Evolutionary conservation across 257 asterid genomes (phyloP), one percentile per base, ranked within the genome.

Genomic region (Solanum corneliomulleri): DNA sequence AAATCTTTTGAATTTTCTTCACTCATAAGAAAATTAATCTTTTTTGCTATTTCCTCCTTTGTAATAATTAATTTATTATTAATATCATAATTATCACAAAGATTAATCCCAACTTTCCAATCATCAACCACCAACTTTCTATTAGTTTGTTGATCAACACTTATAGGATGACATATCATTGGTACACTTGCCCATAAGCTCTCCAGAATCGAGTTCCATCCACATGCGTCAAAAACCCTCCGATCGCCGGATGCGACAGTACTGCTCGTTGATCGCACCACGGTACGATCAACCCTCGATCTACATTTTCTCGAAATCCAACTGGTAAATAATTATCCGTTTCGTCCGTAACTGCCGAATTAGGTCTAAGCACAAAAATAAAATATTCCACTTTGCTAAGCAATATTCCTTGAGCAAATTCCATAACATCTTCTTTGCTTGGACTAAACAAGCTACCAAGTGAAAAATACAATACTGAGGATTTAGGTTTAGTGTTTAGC

Each of bases 331-430:
- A 52, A 29, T 90, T 31, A 70, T 70, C 84, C 2, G 60, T 72
- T 11, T 90, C 92, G 5, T 85, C 88, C 6, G 91, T 88, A 77
- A 89, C 75, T 5, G 88, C 88, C 1, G 91, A 92, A 70, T 91
- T 95, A 15, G 95, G 94, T 12, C 96, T 89, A 68, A 93, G 90
- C 45, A 91, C 96, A 98, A 96, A 95, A 35, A 95, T 71, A 83
- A 95, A 56, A 20, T 56, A 95, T 64, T 87, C 70, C 82, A 92
- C 97, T 83, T 88, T 90, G 85, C 96, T 92, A 11, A 92, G 89
- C 70, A 92, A 49, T 27, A 95, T 88, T 12, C 97, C 98, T 44
- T 89, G 68, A 4, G 95, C 95, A 41, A 95, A 76, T 87, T 95
- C 96, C 41, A 68, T 87, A 47, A 93, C 84, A 4, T 86, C 92